Evolutionary conservation across 2,329 filamentous ascomycete genomes (phyloP).

Genomic region (Bertia moriformis): DNA sequence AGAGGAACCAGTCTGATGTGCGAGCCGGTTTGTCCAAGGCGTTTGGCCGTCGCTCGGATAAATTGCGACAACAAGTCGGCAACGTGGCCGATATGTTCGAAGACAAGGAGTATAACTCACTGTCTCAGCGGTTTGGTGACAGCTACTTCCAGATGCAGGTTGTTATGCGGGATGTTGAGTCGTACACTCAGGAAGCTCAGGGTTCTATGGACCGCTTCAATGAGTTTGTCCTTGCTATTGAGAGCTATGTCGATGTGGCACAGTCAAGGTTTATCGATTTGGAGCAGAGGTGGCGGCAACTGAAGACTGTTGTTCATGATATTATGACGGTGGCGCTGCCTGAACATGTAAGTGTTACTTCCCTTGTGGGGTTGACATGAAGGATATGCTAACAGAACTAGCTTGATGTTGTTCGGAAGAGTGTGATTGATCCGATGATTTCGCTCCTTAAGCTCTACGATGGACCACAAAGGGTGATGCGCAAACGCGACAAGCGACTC

Average conservation of each 20-base stretch:
- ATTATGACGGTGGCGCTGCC: conserved; percentile 39
- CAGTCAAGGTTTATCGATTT: conserved; percentile 38
- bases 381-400: conserved; percentile 42
- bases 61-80: conserved; percentile 34
- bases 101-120: conserved; percentile 40
- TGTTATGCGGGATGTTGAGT: conserved; percentile 47
- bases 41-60: conserved; percentile 49
- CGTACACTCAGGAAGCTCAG: conserved; percentile 40
- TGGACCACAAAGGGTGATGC: conserved; percentile 47
- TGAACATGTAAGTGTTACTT: conserved; percentile 38
- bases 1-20: conserved; percentile 43
- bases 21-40: conserved; percentile 43
- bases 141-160: conserved; percentile 51
- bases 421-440: conserved; percentile 43
- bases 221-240: conserved; percentile 35
- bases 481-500: conserved; percentile 52
- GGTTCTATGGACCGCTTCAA: conserved; percentile 35
- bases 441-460: conserved; percentile 43
- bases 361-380: conserved; percentile 39
- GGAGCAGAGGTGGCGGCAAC: conserved; percentile 49
- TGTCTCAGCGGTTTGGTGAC: conserved; percentile 46
- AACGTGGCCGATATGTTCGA: conserved; percentile 25
- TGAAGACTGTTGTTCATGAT: conserved; percentile 41
- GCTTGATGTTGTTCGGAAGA: conserved; percentile 34
- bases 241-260: conserved; percentile 34